Evolutionary conservation across 2,329 filamentous ascomycete genomes (phyloP).

Genomic region (Rachicladosporium sp.): DNA sequence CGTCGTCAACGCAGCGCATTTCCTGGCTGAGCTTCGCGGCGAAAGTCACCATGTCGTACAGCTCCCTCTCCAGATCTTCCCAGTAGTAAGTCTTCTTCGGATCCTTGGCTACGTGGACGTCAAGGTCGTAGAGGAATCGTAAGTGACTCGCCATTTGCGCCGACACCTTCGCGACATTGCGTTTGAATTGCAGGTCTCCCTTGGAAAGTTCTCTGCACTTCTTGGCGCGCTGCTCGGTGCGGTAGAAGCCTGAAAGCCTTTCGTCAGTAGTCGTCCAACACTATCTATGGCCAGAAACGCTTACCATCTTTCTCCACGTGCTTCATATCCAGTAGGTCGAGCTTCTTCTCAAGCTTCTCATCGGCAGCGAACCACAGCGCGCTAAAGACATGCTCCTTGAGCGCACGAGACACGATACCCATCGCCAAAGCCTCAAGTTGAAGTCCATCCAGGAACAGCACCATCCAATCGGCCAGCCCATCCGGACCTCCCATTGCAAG

Average conservation of each 20-base stretch:
- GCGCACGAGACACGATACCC: slow-evolving; percentile 16
- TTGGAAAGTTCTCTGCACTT: background rate
- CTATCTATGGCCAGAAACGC: background rate
- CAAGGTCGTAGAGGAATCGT: too few species aligned
- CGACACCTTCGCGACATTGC: too few species aligned
- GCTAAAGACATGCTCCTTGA: slow-evolving; percentile 21
- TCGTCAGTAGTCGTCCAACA: slow-evolving; percentile 3
- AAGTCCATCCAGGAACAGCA: slow-evolving; percentile 9
- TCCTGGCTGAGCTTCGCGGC: slow-evolving; percentile 12
- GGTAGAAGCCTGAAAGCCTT: slow-evolving; percentile 14
- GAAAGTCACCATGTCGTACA: slow-evolving; percentile 10
- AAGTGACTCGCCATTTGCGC: too few species aligned
- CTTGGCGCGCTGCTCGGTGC: slow-evolving; percentile 13
- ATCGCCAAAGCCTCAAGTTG: slow-evolving; percentile 14
- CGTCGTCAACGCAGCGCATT: slow-evolving; percentile 13
- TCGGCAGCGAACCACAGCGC: slow-evolving; percentile 18
- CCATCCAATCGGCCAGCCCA: slow-evolving; percentile 13
- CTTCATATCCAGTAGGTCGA: slow-evolving; percentile 27
- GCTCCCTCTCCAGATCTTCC: background rate
- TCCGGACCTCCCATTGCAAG: slow-evolving; percentile 15
- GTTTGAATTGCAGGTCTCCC: too few species aligned
- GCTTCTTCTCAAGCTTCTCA: slow-evolving; percentile 11
- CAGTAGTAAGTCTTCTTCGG: too few species aligned
- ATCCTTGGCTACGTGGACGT: too few species aligned
- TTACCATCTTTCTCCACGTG: slow-evolving; percentile 29